Percentiles rank a stretch among this genome's conserved stretches.
Conservation (phyloP, 768 basidiomycete genomes). For the Chalciporus chontae region DNA sequence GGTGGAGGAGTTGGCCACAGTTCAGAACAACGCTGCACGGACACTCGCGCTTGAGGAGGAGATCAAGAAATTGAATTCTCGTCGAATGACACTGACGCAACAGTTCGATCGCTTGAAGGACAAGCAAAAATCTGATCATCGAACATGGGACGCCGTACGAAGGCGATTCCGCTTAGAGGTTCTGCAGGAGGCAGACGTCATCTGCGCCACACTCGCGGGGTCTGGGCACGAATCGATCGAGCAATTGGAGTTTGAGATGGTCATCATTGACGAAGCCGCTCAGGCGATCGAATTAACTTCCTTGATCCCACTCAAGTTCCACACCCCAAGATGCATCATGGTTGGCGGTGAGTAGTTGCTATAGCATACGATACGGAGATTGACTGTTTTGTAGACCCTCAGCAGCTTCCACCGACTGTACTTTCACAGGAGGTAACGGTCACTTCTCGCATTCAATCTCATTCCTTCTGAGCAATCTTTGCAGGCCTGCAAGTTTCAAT, state of each 20-base stretch:
- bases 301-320: conserved; percentile 91
- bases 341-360: conserved; percentile 64
- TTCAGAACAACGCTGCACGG: conserved; percentile 56
- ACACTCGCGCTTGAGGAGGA: conserved; percentile 63
- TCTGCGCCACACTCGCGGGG: conserved; percentile 92
- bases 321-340: conserved; percentile 80
- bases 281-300: conserved; percentile 95
- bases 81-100: conserved; percentile 59
- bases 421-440: conserved; percentile 53
- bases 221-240: conserved; percentile 87
- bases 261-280: conserved; percentile 97
- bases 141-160: conserved; percentile 79
- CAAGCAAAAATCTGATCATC: conserved; percentile 72
- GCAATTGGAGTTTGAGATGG: conserved; percentile 85
- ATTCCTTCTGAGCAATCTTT: conserved; percentile 7
- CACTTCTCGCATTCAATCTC: conserved; percentile 21
- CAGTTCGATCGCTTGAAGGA: conserved; percentile 78
- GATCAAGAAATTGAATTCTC: conserved; percentile 60
- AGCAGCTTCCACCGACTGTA: conserved; percentile 95
- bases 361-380: background rate
- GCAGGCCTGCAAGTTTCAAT: conserved; percentile 66
- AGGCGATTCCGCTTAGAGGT: conserved; percentile 72
- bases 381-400: conserved; percentile 52
- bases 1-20: conserved; percentile 51
- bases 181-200: conserved; percentile 86